Conservation (phyloP, 2,329 filamentous ascomycete genomes). For the Penicillium sp. region DNA sequence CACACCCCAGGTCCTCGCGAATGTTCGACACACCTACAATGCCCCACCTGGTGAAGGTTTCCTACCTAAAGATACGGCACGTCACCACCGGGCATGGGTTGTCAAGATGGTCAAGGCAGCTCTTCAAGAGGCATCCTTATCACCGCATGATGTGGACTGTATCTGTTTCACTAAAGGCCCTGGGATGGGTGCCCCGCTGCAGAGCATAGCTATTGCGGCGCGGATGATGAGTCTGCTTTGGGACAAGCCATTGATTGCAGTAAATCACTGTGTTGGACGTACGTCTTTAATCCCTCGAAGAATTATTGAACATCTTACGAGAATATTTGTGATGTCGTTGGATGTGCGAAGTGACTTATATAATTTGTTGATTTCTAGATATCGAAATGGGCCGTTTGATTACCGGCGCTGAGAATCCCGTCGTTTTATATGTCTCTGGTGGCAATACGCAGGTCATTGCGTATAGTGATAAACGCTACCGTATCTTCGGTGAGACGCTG, state of each 20-base stretch:
- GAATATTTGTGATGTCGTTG: neutral
- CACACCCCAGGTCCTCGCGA: constrained; percentile 76
- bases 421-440: constrained; percentile 72
- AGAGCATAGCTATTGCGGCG: constrained; percentile 81
- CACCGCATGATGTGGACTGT: constrained; percentile 69
- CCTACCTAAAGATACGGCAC: constrained; percentile 91
- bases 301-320: neutral
- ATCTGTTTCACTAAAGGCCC: constrained; percentile 95
- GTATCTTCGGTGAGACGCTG: constrained; percentile 95
- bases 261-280: neutral
- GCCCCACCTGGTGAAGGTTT: constrained; percentile 88
- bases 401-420: constrained; percentile 84
- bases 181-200: constrained; percentile 92
- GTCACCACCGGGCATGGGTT: constrained; percentile 79
- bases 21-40: constrained; percentile 83
- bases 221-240: constrained; percentile 41
- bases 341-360: constrained; percentile 42
- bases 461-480: constrained; percentile 54
- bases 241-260: neutral
- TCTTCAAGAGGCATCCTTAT: constrained; percentile 67
- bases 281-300: neutral
- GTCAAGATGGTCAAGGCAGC: constrained; percentile 75
- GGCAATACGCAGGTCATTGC: constrained; percentile 44
- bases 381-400: constrained; percentile 98
- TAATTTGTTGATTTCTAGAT: constrained; percentile 46